Evolutionary conservation across 495 filamentous ascomycete genomes (phyloP), one percentile per base, ranked within the genome.

Genomic region (Talaromyces wortmannii): DNA sequence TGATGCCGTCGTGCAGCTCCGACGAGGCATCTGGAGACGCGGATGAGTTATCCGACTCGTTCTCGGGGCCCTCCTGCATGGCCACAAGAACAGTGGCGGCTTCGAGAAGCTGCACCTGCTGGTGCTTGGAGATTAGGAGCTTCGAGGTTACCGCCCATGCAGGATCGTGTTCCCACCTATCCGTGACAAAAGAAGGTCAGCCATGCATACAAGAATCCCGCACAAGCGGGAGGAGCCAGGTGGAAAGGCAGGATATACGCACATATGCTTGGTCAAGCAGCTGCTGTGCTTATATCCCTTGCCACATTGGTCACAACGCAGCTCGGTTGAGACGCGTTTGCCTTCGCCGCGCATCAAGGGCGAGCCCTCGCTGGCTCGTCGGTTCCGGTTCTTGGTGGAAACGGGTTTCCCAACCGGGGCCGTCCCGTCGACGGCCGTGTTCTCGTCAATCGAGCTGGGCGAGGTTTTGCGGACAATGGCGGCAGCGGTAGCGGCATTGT

Each of bases 201-300:
- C 48, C 54, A 56, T 42, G 15, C 40, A 43, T 4, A 43, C n/a
- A 52, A 32, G 40, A 43, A 36, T 31, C 40, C 50, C 44, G 31
- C 40, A 44, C 11, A 30, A 17, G 45, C 15, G 31, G 52, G 16
- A n/a, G 15, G 45, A 62, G 55, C 58, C 53, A 58, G 71, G 68
- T 68, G 71, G 73, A 72, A 68, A 68, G 69, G 62, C 67, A 68
- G 63, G 62, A 61, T 58, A 81, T 84, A 97, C 94, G 85, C 86
- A 98, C 94, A 97, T 90, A 87, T 98, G 94, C 84, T 98, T 98
- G 70, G 90, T 94, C 79, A 98, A 85, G 86, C 94, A 98, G 80
- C 95, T 97, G 85, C 92, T 92, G 83, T 98, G 94, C 86, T 98
- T 98, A 85, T 98, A 98, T 76, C 90, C 91, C 81, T 98, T 98